Evolutionary conservation across 2,329 filamentous ascomycete genomes (phyloP).

Genomic region (Cladosporium sp.): DNA sequence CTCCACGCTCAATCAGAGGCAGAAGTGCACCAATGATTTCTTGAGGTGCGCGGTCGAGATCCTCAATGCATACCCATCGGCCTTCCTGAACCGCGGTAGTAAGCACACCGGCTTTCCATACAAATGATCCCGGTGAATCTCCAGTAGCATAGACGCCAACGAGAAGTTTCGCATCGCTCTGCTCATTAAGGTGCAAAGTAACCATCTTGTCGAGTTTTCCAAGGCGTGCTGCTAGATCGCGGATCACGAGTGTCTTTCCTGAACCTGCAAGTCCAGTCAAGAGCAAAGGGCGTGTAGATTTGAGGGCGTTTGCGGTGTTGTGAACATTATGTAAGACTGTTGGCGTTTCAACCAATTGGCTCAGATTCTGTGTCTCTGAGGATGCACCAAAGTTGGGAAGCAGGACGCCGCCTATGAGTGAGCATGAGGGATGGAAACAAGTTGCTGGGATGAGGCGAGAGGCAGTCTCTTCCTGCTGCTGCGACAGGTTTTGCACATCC

Average conservation of each 20-base stretch:
- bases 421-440: conserved; percentile 40
- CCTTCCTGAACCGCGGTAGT: conserved; percentile 93
- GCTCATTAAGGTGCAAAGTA: conserved; percentile 93
- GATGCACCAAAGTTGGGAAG: conserved; percentile 47
- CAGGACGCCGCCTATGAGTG: conserved; percentile 62
- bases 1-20: conserved; percentile 87
- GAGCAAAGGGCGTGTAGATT: conserved; percentile 66
- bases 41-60: conserved; percentile 88
- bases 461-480: not conserved
- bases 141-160: conserved; percentile 92
- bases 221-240: conserved; percentile 75
- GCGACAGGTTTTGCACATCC: not conserved
- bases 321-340: conserved; percentile 72
- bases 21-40: conserved; percentile 92
- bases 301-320: conserved; percentile 63
- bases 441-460: conserved; percentile 5
- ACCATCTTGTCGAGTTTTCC: conserved; percentile 80
- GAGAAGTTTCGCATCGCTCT: conserved; percentile 95
- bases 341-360: conserved; percentile 61
- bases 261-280: conserved; percentile 79
- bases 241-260: conserved; percentile 84
- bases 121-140: conserved; percentile 80
- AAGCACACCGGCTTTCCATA: conserved; percentile 87
- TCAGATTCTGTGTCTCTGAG: not conserved
- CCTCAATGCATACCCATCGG: conserved; percentile 95